Evolutionary conservation across 169 alveolate genomes (phyloP), one percentile per base, ranked within the genome.

Genomic region (Plasmodium adleri): DNA sequence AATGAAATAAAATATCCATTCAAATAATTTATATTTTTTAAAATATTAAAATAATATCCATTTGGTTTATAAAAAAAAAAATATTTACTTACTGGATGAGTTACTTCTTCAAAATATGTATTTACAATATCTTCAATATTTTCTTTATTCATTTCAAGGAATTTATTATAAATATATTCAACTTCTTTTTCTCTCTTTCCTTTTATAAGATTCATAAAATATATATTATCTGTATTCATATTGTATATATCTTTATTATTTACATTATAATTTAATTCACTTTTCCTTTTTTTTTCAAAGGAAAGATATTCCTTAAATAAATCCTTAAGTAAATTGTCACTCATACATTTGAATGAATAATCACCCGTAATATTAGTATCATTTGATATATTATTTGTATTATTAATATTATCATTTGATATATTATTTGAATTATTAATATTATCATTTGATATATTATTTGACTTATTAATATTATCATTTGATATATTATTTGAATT

Each of bases 21-120:
- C 5, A 67, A 58, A 80, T 80, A 80, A 67, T 80, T 80, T 15
- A 67, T n/a, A 59, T 80, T 67, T 66, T 70, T 80, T 67, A 80
- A 67, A 52, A 80, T 70, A 58, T 80, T 63, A n/a, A 80, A 80
- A 22, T 80, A 67, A 58, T 67, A 60, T 7, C 64, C 60, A 26
- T 80, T 80, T 9, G 66, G 49, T 66, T 67, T 67, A 59, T 80
- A 80, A 70, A 80, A 80, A 80, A 66, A 80, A 45, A 80, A 80
- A 58, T 66, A 66, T 67, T 45, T 80, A 49, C 90, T 80, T 49
- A 80, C 20, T 2, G 78, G 90, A 52, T 80, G 90, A 12, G 28
- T 54, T 17, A 80, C 64, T 6, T 59, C 43, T 22, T 80, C 90
- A 70, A 66, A 80, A 70, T 50, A 80, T 20, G 72, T 80, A 43